Conservation (phyloP, 148 eudicot genomes). For the Rheum nobile region DNA sequence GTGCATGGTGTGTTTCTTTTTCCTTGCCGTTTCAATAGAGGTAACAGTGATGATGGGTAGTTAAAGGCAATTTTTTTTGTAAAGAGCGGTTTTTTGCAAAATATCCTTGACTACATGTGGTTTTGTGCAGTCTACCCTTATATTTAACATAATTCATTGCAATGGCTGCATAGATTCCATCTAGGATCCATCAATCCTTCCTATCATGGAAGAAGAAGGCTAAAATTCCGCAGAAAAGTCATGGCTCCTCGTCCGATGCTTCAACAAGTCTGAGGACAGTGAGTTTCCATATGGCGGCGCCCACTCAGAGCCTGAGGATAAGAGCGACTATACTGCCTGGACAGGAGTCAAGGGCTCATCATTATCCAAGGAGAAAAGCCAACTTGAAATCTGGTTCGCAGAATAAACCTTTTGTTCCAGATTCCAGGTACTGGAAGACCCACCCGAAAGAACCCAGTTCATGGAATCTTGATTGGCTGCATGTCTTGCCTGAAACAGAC, state of each 20-base stretch:
- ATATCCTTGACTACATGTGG: not conserved
- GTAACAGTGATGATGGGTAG: not conserved
- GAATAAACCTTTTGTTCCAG: constrained; percentile 2
- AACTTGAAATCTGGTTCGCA: constrained; percentile 7
- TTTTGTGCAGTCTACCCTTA: not conserved
- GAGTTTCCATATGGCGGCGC: constrained; percentile 19
- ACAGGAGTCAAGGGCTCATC: constrained; percentile 18
- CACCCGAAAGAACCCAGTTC: constrained; percentile 11
- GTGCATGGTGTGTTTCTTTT: not conserved
- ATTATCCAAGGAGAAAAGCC: constrained; percentile 15
- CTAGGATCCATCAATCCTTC: constrained; percentile 37
- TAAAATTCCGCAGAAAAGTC: constrained; percentile 11
- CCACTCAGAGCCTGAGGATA: constrained; percentile 21
- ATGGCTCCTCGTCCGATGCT: constrained; percentile 9
- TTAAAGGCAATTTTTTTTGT: not conserved
- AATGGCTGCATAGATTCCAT: constrained; percentile 37
- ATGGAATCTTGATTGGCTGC: constrained; percentile 20
- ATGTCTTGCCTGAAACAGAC: constrained; percentile 20
- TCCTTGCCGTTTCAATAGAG: not conserved
- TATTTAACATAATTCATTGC: not conserved
- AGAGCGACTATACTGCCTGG: constrained; percentile 18
- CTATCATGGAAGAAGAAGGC: constrained; percentile 33
- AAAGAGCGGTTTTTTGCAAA: not conserved
- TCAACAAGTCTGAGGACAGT: constrained; percentile 7
- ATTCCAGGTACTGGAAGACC: constrained; percentile 6